These are phyloP conservation scores for Pseudozyma tsukubaensis DNA, from an alignment of 1,284 basidiomycete species.

Conservation along the genomic window DNA sequence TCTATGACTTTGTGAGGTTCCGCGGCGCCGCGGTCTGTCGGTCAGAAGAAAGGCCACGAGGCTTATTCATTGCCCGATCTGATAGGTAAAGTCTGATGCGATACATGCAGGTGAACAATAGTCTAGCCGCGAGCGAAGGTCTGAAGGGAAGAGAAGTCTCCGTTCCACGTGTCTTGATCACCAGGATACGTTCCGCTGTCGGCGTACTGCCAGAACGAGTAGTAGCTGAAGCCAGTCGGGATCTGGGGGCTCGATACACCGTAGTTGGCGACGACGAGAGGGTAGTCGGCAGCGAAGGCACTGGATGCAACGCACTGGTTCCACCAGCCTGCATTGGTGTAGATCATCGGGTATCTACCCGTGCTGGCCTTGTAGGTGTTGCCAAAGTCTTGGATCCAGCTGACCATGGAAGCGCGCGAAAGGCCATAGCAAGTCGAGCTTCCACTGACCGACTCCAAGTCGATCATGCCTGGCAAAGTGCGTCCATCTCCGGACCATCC, in stretches of 20 bases:
- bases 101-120: too few species aligned
- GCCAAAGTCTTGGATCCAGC: constrained; percentile 73
- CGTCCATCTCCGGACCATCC: constrained; percentile 52
- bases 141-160: constrained; percentile 55
- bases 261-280: constrained; percentile 76
- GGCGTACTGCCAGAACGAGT: constrained; percentile 77
- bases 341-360: constrained; percentile 73
- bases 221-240: constrained; percentile 63
- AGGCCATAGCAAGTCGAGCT: constrained; percentile 73
- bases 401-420: constrained; percentile 73
- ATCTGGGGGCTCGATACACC: constrained; percentile 57
- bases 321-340: constrained; percentile 78
- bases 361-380: constrained; percentile 75
- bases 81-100: too few species aligned
- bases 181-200: constrained; percentile 73
- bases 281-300: constrained; percentile 71
- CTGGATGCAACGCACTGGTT: constrained; percentile 74
- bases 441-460: constrained; percentile 34
- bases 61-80: too few species aligned
- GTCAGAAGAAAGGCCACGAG: too few species aligned
- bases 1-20: too few species aligned
- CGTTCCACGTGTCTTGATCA: constrained; percentile 72
- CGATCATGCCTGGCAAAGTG: constrained; percentile 61
- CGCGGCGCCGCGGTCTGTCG: too few species aligned
- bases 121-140: constrained; percentile 36